phyloP scores from a whole-genome alignment of 2,329 filamentous ascomycete species.

The Cercospora janseana region DNA sequence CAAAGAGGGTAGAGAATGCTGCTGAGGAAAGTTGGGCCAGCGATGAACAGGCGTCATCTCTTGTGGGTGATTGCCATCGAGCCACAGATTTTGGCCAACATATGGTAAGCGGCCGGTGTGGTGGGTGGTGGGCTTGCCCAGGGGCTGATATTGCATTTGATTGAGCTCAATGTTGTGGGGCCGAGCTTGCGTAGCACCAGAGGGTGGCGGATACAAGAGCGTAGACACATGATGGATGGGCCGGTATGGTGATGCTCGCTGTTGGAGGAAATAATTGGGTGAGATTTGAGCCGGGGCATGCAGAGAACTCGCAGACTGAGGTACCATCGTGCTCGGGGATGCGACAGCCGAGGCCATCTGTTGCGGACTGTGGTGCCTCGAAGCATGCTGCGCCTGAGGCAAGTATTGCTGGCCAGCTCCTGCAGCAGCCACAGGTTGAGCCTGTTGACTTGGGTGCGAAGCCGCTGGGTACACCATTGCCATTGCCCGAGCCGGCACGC shows the following conservation, averaged over 20 bases:
- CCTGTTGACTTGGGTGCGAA: constrained; percentile 51
- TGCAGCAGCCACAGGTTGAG: constrained; percentile 31
- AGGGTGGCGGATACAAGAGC: constrained; percentile 82
- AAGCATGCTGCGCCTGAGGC: constrained; percentile 36
- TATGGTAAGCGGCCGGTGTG: constrained; percentile 47
- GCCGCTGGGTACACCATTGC: constrained; percentile 68
- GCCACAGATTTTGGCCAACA: constrained; percentile 39
- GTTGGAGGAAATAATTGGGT: constrained; percentile 80
- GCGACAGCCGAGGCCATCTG: constrained; percentile 54
- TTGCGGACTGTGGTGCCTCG: constrained; percentile 52
- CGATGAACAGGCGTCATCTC: constrained; percentile 36
- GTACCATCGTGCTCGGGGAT: constrained; percentile 69
- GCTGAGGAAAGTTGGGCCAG: constrained; percentile 32
- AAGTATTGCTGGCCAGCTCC: constrained; percentile 25
- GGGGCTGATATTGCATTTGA: constrained; percentile 53
- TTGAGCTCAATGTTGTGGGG: constrained; percentile 45
- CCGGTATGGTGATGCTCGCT: constrained; percentile 87
- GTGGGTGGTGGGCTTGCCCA: constrained; percentile 48
- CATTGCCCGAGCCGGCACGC: constrained; percentile 63
- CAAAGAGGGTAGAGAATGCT: constrained; percentile 14
- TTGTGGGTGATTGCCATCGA: constrained; percentile 34
- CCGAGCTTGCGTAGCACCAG: constrained; percentile 66
- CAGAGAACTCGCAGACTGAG: constrained; percentile 54
- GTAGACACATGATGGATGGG: constrained; percentile 87
- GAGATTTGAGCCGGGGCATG: constrained; percentile 64